Evolutionary conservation across 805 yeast genomes (phyloP), one percentile per base, ranked within the genome.

Genomic region (Middelhovenomyces tepae): DNA sequence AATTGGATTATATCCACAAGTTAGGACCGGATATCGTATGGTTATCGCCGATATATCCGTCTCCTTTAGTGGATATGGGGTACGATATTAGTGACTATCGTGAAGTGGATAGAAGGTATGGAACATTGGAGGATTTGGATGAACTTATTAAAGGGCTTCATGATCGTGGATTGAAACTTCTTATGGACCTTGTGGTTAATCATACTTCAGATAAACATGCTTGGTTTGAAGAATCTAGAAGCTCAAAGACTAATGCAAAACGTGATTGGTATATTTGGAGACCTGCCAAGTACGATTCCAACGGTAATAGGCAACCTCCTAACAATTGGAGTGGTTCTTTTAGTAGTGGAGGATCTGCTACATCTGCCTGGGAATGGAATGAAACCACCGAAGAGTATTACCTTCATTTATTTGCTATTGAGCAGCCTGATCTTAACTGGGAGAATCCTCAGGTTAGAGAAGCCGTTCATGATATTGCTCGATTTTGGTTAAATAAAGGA

Each of bases 391-490:
- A 64, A 29, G 76, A 73, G 53, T 73, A 71, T 57, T 73, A 72
- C 52, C 54, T 73, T 43, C 66, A 63, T 34, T 56, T 72, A 37
- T 73, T 71, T 53, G 75, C 75, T 9, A 54, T 53, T 31, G 48
- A 65, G 19, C 79, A 73, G 53, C 78, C 78, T 10, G 79, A 73
- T 46, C 58, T 73, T 46, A 73, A 73, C 54, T 73, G 78, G 80
- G 78, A 73, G 43, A 71, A 64, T 46, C 43, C 62, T 35, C 66
- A 53, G 46, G 53, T 50, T 21, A 40, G 60, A n/a, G 43, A 39
- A 8, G 59, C 59, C n/a, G 30, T 72, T 35, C 69, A 69, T 53
- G 57, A 67, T 24, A 49, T 59, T 16, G 73, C 75, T 41, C 55
- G 55, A 23, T 73, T 62, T 51, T 73, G 79, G 78, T 65, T 64